Conservation (phyloP, 1,139 yeast genomes). For the Yarrowia galli region DNA sequence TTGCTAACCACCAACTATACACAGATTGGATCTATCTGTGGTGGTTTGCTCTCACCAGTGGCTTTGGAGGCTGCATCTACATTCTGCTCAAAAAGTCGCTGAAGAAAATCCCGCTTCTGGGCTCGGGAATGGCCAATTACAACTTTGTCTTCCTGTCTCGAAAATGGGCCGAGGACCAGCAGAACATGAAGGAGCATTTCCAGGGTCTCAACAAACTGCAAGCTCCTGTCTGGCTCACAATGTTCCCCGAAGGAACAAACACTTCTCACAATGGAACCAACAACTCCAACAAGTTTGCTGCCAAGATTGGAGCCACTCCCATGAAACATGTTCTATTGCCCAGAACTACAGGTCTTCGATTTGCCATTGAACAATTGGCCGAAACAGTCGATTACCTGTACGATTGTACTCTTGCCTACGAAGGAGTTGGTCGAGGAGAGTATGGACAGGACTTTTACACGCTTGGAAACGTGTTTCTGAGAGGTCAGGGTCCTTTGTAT, state of each 20-base stretch:
- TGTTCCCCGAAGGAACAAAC: constrained; percentile 97
- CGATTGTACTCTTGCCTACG: constrained; percentile 84
- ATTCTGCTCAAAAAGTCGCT: constrained; percentile 84
- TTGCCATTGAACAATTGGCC: constrained; percentile 65
- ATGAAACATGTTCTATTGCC: constrained; percentile 79
- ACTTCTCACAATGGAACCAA: constrained; percentile 68
- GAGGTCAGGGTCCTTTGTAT: constrained; percentile 72
- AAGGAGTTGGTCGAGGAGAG: constrained; percentile 65
- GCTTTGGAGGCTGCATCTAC: constrained; percentile 66
- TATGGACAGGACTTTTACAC: constrained; percentile 83
- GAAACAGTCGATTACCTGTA: constrained; percentile 72
- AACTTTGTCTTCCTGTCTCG: constrained; percentile 81
- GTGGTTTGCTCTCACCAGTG: constrained; percentile 80
- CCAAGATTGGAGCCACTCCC: constrained; percentile 54
- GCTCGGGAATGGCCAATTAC: constrained; percentile 85
- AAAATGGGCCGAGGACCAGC: constrained; percentile 81
- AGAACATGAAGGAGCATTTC: constrained; percentile 63
- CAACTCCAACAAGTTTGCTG: constrained; percentile 65
- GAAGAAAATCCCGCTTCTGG: constrained; percentile 74
- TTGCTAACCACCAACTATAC: constrained; percentile 91
- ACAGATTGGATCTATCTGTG: constrained; percentile 94
- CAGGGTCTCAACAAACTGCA: constrained; percentile 56
- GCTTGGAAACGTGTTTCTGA: constrained; percentile 65
- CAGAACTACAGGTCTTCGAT: constrained; percentile 77
- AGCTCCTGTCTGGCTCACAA: constrained; percentile 59